Evolutionary conservation across 1,139 yeast species (phyloP).

Genomic region (Magnusiomyces paraingens): DNA sequence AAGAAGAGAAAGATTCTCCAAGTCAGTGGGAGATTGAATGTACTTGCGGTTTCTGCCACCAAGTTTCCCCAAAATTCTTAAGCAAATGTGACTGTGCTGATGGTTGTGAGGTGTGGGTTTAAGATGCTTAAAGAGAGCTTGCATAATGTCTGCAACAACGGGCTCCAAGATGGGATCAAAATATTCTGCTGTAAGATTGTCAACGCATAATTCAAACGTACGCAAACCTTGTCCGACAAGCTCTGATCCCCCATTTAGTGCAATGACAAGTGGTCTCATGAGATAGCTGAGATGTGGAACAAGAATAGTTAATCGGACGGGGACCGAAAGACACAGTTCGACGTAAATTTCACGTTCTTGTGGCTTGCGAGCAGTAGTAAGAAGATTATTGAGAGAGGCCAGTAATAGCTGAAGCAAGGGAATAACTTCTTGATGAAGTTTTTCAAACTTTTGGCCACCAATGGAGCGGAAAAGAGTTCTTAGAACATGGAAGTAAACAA

Average conservation of each 20-base stretch:
- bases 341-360: constrained; percentile 92
- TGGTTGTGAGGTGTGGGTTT: constrained; percentile 88
- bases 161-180: constrained; percentile 97
- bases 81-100: constrained; percentile 90
- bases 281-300: constrained; percentile 87
- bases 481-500: constrained; percentile 80
- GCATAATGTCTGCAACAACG: constrained; percentile 87
- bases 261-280: constrained; percentile 86
- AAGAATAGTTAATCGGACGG: constrained; percentile 84
- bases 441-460: constrained; percentile 93
- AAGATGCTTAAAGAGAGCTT: constrained; percentile 85
- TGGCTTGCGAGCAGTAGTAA: constrained; percentile 76
- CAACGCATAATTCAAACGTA: constrained; percentile 94
- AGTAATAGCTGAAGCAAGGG: constrained; percentile 82
- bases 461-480: constrained; percentile 88
- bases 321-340: constrained; percentile 90
- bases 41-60: constrained; percentile 94
- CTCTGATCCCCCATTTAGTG: constrained; percentile 86
- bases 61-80: constrained; percentile 84
- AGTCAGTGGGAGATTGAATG: constrained; percentile 63
- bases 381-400: constrained; percentile 77
- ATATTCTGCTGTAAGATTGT: constrained; percentile 90
- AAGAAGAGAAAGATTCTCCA: constrained; percentile 50
- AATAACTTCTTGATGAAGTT: constrained; percentile 82
- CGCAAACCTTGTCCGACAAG: constrained; percentile 89